Evolutionary conservation across 2,329 filamentous ascomycete genomes (phyloP), one percentile per base, ranked within the genome.

Genomic region (Cladosporium colombiae): DNA sequence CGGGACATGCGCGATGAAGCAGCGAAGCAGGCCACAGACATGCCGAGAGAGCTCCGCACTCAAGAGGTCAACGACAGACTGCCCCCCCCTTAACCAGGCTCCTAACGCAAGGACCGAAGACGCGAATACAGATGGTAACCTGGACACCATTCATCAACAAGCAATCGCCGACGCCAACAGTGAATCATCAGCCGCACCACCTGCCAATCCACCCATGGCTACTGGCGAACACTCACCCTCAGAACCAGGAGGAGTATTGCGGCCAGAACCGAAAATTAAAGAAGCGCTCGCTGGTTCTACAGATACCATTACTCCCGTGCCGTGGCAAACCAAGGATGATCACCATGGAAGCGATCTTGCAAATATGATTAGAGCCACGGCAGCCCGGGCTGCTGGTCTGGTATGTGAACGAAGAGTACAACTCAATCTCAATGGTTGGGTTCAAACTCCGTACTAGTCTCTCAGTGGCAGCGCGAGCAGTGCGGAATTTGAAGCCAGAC

Each of bases 321-420:
- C 64, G 5, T 14, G 21, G 23, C 59, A 27, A 16, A 7, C 11
- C 16, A 52, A 18, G 16, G 29, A 18, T 5, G 49, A n/a, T 8
- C 2, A 16, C 4, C 21, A 11, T 4, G 33, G 37, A 3, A 7
- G 14, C n/a, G 59, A 62, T 29, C 27, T 62, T 14, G 6, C 49
- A 7, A n/a, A 31, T 3, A n/a, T 21, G 4, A 21, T 62, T 21
- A 53, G n/a, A 40, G 60, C 53, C 67, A 80, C 80, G 2, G 84
- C 85, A 64, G 73, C 76, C 14, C 77, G 83, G 25, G 84, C 84
- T 1, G 81, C 83, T 0, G 78, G 81, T 33, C 68, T 85, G 0
- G 27, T 29, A 29, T 6, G 27, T 29, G 27, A 29, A 29, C 27
- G 27, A 29, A 29, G 27, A 29, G 6, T 6, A 29, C 27, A 6